These are phyloP conservation scores for Myriangium duriaei DNA, from an alignment of 2,329 filamentous ascomycete species.

Conservation along the genomic window DNA sequence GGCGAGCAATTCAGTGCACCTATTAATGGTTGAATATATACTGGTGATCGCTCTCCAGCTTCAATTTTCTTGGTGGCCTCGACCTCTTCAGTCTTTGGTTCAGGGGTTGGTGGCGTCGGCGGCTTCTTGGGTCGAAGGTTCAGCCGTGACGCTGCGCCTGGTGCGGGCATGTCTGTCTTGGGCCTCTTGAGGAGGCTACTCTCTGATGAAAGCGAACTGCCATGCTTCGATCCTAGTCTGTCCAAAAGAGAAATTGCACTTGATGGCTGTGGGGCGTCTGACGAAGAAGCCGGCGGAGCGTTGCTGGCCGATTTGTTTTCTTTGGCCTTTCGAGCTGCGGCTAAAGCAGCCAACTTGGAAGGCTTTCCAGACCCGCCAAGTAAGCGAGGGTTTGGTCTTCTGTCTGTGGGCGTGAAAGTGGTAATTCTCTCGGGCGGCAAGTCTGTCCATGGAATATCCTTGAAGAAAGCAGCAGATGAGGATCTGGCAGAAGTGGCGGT, in stretches of 20 bases:
- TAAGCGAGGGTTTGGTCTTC: constrained; percentile 48
- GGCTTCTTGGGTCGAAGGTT: neutral
- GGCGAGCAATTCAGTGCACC: neutral
- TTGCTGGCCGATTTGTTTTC: constrained; percentile 32
- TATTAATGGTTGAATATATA: neutral
- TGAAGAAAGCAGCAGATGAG: constrained; percentile 59
- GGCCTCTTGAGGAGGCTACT: neutral
- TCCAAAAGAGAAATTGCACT: constrained; percentile 32
- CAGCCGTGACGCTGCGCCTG: neutral
- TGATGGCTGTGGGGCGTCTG: constrained; percentile 46
- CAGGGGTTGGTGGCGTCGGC: neutral
- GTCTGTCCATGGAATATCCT: constrained; percentile 74
- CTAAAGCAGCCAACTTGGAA: constrained; percentile 84
- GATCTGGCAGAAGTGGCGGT: too few relatives aligned
- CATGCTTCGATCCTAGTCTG: constrained; percentile 25
- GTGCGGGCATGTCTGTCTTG: neutral
- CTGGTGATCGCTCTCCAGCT: too few relatives aligned
- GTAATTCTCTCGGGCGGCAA: constrained; percentile 54
- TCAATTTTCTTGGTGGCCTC: neutral
- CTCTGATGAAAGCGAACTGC: neutral
- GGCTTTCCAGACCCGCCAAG: constrained; percentile 69
- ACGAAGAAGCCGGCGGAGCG: too few relatives aligned
- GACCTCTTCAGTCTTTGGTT: neutral
- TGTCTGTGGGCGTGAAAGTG: constrained; percentile 46
- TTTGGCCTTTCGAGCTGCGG: constrained; percentile 66